These are phyloP conservation scores for Diaporthe australafricana DNA, from an alignment of 2,329 filamentous ascomycete species.

Conservation along the genomic window DNA sequence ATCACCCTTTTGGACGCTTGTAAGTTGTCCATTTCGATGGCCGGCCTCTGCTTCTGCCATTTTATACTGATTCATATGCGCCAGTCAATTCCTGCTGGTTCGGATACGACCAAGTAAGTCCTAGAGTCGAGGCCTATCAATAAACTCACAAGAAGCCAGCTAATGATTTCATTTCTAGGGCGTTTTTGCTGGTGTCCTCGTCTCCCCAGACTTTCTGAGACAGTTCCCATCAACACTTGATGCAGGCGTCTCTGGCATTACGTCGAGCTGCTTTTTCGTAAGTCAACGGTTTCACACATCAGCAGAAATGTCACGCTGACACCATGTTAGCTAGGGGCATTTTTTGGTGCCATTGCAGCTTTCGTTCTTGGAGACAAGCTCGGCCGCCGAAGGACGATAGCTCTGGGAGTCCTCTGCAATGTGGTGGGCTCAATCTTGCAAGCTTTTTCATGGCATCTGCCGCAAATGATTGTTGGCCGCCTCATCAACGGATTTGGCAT, in stretches of 20 bases:
- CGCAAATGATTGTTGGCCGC: conserved; percentile 56
- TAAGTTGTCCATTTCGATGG: not conserved
- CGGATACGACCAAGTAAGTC: conserved; percentile 37
- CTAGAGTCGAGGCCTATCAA: not conserved
- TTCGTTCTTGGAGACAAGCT: conserved; percentile 49
- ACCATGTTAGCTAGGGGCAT: conserved; percentile 46
- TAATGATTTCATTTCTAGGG: conserved; percentile 43
- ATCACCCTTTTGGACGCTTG: conserved; percentile 36
- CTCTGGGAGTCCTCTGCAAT: conserved; percentile 47
- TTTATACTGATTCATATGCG: not conserved
- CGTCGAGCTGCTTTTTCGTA: conserved; percentile 55
- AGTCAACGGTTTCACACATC: conserved; percentile 33
- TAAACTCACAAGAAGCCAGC: not conserved
- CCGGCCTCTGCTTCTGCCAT: not conserved
- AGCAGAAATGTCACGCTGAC: not conserved
- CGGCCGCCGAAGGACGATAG: conserved; percentile 48
- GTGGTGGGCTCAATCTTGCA: conserved; percentile 50
- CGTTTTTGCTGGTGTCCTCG: conserved; percentile 56
- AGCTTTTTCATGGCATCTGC: conserved; percentile 48
- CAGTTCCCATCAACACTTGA: conserved; percentile 51
- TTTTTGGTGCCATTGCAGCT: conserved; percentile 46
- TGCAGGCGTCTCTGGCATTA: conserved; percentile 56
- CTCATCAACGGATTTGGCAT: conserved; percentile 55
- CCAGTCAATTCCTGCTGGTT: conserved; percentile 37
- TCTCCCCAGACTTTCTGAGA: conserved; percentile 53